Evolutionary conservation across 2,329 filamentous ascomycete species (phyloP).

Genomic region (Podosphaera xanthii): DNA sequence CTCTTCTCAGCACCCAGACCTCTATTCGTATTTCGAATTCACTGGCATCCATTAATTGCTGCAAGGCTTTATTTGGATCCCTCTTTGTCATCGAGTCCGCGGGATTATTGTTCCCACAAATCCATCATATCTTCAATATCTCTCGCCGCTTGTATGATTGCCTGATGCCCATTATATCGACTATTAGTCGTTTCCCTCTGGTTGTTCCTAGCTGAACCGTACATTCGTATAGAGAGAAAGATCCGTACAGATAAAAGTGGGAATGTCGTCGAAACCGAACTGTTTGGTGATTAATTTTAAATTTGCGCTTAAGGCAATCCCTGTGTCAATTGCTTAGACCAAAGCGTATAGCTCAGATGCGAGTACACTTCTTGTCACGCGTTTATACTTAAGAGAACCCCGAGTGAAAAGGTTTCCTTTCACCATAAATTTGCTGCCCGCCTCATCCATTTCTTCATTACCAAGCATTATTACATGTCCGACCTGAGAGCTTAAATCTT

Average conservation of each 20-base stretch:
- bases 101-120: not conserved
- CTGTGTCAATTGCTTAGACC: slow-evolving; percentile 4
- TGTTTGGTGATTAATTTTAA: not conserved
- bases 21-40: not conserved
- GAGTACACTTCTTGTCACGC: not conserved
- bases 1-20: not conserved
- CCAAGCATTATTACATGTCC: not conserved
- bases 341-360: slow-evolving; percentile 6
- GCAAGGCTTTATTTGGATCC: not conserved
- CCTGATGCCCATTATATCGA: not conserved
- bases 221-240: not conserved
- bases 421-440: not conserved
- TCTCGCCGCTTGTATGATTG: not conserved
- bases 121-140: not conserved
- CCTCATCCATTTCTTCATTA: not conserved
- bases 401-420: not conserved
- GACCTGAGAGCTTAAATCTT: not conserved
- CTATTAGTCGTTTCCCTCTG: not conserved
- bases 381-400: not conserved
- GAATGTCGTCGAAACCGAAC: not conserved
- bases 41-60: not conserved
- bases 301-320: not conserved
- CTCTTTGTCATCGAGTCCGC: not conserved
- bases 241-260: not conserved
- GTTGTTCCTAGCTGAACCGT: not conserved